Conservation (phyloP, 306 rosid genomes). For the Sechiopsis laciniata region DNA sequence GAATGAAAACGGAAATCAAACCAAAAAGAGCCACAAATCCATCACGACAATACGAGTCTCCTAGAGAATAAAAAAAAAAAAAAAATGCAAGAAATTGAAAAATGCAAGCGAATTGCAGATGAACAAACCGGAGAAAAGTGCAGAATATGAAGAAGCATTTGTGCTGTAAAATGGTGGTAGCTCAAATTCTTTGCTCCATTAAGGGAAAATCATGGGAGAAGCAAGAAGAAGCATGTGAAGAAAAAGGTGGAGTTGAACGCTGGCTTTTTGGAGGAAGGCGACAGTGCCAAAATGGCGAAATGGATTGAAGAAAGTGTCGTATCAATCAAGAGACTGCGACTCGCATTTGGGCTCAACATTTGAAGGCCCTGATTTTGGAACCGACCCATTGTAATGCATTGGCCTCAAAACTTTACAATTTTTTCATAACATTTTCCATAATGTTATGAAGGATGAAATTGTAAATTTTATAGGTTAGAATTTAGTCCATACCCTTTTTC, state of each 20-base stretch:
- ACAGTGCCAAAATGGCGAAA: background rate
- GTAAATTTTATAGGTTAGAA: too few relatives aligned
- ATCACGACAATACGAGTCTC: background rate
- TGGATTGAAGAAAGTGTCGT: background rate
- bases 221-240: background rate
- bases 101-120: background rate
- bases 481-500: too few relatives aligned
- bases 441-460: too few relatives aligned
- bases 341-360: background rate
- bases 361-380: background rate
- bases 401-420: too few relatives aligned
- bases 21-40: background rate
- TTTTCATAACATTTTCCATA: too few relatives aligned
- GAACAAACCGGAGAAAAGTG: constrained; percentile 9
- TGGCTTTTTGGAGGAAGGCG: constrained; percentile 20
- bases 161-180: constrained; percentile 13
- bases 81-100: constrained; percentile 1
- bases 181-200: constrained; percentile 14
- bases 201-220: background rate
- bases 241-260: constrained; percentile 2
- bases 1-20: background rate
- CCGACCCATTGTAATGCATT: background rate
- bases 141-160: constrained; percentile 7
- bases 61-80: background rate
- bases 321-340: constrained; percentile 7